A percentile compares a stretch with the other conserved stretches of the same genome.
Conservation (phyloP, 2,329 filamentous ascomycete genomes). For the Aspergillus sp. region DNA sequence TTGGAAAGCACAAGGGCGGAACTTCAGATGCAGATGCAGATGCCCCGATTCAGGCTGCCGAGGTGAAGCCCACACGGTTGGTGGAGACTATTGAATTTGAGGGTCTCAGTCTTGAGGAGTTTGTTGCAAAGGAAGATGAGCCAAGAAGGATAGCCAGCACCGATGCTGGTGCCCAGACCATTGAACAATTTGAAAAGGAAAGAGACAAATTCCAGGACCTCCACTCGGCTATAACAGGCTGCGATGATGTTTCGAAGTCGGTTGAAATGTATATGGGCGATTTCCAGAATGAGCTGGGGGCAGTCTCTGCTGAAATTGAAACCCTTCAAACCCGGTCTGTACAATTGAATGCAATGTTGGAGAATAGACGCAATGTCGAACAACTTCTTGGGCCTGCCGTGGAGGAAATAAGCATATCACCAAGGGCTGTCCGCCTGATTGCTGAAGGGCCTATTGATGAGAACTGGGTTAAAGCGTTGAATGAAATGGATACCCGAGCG, state of each 20-base stretch:
- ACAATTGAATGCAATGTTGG: conserved; percentile 74
- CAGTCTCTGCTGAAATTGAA: conserved; percentile 93
- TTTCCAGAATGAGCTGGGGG: conserved; percentile 88
- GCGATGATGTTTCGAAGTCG: conserved; percentile 87
- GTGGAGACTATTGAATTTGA: conserved; percentile 72
- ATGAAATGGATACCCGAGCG: conserved; percentile 76
- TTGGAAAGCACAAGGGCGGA: conserved; percentile 38
- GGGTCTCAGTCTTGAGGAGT: conserved; percentile 69
- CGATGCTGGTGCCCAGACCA: conserved; percentile 52
- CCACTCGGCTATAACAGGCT: conserved; percentile 80
- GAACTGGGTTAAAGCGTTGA: conserved; percentile 75
- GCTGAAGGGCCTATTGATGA: conserved; percentile 87
- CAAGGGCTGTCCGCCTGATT: conserved; percentile 76
- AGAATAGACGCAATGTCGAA: conserved; percentile 86
- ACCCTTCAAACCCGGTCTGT: conserved; percentile 82
- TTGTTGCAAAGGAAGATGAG: conserved; percentile 45
- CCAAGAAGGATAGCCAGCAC: conserved; percentile 20
- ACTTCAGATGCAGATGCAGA: conserved; percentile 6
- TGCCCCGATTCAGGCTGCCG: conserved; percentile 1
- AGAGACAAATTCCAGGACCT: conserved; percentile 83
- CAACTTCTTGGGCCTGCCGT: conserved; percentile 81
- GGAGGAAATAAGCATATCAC: conserved; percentile 86
- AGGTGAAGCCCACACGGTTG: conserved; percentile 41
- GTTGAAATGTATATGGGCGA: conserved; percentile 89
- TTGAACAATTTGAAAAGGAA: conserved; percentile 75